These are phyloP conservation scores for Dendrobium nobile DNA, from an alignment of 106 monocot species.

Conservation along the genomic window DNA sequence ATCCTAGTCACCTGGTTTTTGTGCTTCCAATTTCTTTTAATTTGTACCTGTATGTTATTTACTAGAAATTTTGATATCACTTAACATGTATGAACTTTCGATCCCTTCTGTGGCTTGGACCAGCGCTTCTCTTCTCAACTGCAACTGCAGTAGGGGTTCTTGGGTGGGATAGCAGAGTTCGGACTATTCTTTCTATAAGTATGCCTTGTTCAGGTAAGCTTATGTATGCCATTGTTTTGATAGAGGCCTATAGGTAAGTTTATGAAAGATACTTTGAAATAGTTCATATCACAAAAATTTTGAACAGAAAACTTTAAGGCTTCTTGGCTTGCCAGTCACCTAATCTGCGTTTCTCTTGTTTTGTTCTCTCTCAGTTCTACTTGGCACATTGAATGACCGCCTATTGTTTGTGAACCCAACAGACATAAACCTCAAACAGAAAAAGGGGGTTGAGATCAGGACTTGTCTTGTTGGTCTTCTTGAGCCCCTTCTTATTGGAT, in stretches of 20 bases:
- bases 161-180: constrained; percentile 92
- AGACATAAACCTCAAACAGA: constrained; percentile 93
- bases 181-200: constrained; percentile 74
- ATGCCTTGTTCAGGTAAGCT: constrained; percentile 68
- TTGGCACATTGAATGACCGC: constrained; percentile 92
- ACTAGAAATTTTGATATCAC: neutral
- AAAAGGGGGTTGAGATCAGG: constrained; percentile 85
- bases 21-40: neutral
- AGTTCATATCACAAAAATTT: neutral
- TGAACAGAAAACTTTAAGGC: too few relatives aligned
- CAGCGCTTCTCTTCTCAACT: constrained; percentile 94
- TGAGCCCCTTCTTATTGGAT: constrained; percentile 97
- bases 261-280: too few relatives aligned
- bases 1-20: constrained; percentile 34
- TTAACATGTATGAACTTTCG: constrained; percentile 74
- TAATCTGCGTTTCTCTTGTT: neutral
- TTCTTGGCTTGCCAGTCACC: too few relatives aligned
- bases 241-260: too few relatives aligned
- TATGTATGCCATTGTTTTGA: neutral
- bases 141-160: constrained; percentile 81
- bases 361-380: constrained; percentile 39
- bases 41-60: neutral
- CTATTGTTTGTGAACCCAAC: constrained; percentile 74
- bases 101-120: constrained; percentile 90
- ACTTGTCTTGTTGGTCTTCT: constrained; percentile 95